Conservation (phyloP, 2,329 filamentous ascomycete genomes). For the Aphanocladium album region DNA sequence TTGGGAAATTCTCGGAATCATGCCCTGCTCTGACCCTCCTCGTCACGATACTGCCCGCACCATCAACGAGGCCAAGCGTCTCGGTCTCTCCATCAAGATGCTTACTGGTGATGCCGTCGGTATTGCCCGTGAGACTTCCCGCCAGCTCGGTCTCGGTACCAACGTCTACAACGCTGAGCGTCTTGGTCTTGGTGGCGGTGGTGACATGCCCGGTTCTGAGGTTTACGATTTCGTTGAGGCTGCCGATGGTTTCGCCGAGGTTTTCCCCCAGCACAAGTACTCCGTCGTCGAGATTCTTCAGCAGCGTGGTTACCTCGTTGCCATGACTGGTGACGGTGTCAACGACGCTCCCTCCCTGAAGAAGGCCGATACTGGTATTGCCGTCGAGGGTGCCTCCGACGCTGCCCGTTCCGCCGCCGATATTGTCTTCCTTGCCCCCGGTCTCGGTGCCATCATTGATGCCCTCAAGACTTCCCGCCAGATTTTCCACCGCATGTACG, state of each 20-base stretch:
- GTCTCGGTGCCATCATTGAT: slow-evolving; percentile 88
- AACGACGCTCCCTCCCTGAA: slow-evolving; percentile 91
- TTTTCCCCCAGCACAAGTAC: slow-evolving; percentile 95
- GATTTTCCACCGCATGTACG: slow-evolving; percentile 96
- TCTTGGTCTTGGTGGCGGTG: slow-evolving; percentile 82
- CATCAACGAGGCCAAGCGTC: slow-evolving; percentile 80
- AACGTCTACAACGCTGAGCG: slow-evolving; percentile 93
- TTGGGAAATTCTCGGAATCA: slow-evolving; percentile 92
- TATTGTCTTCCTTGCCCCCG: slow-evolving; percentile 88
- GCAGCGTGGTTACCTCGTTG: slow-evolving; percentile 87
- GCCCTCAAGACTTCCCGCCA: slow-evolving; percentile 88
- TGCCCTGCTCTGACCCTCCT: slow-evolving; percentile 89
- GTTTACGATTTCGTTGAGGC: slow-evolving; percentile 94
- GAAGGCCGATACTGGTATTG: slow-evolving; percentile 95
- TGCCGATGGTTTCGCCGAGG: slow-evolving; percentile 90
- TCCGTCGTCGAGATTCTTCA: slow-evolving; percentile 90
- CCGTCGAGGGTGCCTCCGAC: slow-evolving; percentile 86
- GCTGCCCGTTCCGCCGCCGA: slow-evolving; percentile 87
- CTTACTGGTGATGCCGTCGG: slow-evolving; percentile 91
- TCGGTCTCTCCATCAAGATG: slow-evolving; percentile 93
- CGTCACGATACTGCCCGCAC: slow-evolving; percentile 88
- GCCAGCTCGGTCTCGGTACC: slow-evolving; percentile 84
- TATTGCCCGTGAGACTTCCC: slow-evolving; percentile 86
- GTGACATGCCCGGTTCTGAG: slow-evolving; percentile 89
- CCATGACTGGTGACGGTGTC: slow-evolving; percentile 95